Conservation (phyloP, 2,329 filamentous ascomycete genomes). For the Zelopaecilomyces penicillatus region DNA sequence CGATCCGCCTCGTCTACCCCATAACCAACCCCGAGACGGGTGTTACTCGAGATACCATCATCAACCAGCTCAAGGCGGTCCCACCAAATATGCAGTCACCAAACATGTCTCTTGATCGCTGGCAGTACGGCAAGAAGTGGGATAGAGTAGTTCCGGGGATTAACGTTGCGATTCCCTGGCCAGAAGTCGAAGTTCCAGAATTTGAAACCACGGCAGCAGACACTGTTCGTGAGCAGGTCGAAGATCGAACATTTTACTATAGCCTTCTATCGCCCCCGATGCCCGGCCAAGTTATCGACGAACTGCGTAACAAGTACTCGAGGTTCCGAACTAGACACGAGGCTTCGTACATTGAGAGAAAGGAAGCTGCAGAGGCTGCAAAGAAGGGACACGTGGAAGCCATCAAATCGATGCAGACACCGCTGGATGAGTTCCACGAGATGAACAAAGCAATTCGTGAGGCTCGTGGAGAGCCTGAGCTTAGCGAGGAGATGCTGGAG, state of each 20-base stretch:
- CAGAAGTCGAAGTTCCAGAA: slow-evolving; percentile 42
- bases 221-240: slow-evolving; percentile 67
- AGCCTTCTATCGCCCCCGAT: slow-evolving; percentile 70
- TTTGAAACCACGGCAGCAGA: slow-evolving; percentile 53
- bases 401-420: slow-evolving; percentile 39
- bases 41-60: slow-evolving; percentile 62
- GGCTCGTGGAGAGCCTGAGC: slow-evolving; percentile 45
- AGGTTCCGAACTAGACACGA: slow-evolving; percentile 76
- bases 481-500: slow-evolving; percentile 51
- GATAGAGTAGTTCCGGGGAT: slow-evolving; percentile 59
- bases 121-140: slow-evolving; percentile 35
- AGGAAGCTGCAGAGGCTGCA: slow-evolving; percentile 48
- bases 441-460: slow-evolving; percentile 43
- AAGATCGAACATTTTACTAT: slow-evolving; percentile 69
- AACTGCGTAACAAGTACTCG: slow-evolving; percentile 76
- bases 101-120: slow-evolving; percentile 33
- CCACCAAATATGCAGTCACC: slow-evolving; percentile 38
- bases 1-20: slow-evolving; percentile 75
- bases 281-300: slow-evolving; percentile 69
- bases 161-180: slow-evolving; percentile 71
- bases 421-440: slow-evolving; percentile 51
- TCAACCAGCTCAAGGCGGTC: slow-evolving; percentile 58
- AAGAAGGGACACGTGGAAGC: slow-evolving; percentile 27
- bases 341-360: slow-evolving; percentile 58
- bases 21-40: slow-evolving; percentile 59